Percentiles rank a stretch among this genome's conserved stretches.
Evolutionary conservation across 495 filamentous ascomycete genomes (phyloP).

Genomic region (Neurospora sp.): DNA sequence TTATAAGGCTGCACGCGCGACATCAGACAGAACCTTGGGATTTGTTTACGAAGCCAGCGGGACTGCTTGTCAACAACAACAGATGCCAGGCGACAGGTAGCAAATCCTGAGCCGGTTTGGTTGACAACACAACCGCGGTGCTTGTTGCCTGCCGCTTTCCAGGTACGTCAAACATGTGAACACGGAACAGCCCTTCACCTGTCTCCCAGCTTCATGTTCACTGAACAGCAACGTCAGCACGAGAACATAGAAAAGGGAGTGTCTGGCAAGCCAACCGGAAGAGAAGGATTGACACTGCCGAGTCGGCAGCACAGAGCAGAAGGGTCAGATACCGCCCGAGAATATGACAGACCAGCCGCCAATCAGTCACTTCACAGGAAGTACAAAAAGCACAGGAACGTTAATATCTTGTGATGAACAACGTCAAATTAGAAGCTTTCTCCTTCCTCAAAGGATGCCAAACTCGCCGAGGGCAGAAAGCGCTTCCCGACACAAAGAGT

Average conservation of each 20-base stretch:
- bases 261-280: not conserved
- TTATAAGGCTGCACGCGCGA: too few relatives aligned
- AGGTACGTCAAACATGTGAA: too few relatives aligned
- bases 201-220: not conserved
- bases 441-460: not conserved
- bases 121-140: too few relatives aligned
- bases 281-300: not conserved
- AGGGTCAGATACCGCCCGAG: not conserved
- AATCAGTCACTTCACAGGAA: not conserved
- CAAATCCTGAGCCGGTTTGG: too few relatives aligned
- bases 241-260: not conserved
- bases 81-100: too few relatives aligned
- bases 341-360: not conserved
- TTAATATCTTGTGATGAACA: not conserved
- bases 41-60: not conserved
- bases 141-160: too few relatives aligned
- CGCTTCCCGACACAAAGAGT: not conserved
- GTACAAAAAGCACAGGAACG: not conserved
- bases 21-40: not conserved
- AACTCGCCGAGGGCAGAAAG: not conserved
- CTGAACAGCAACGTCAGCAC: not conserved
- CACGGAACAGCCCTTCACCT: not conserved
- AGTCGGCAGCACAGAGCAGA: not conserved
- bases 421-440: not conserved
- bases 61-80: not conserved